Evolutionary conservation across 495 filamentous ascomycete species (phyloP).

Genomic region (Trichoderma parareesei): DNA sequence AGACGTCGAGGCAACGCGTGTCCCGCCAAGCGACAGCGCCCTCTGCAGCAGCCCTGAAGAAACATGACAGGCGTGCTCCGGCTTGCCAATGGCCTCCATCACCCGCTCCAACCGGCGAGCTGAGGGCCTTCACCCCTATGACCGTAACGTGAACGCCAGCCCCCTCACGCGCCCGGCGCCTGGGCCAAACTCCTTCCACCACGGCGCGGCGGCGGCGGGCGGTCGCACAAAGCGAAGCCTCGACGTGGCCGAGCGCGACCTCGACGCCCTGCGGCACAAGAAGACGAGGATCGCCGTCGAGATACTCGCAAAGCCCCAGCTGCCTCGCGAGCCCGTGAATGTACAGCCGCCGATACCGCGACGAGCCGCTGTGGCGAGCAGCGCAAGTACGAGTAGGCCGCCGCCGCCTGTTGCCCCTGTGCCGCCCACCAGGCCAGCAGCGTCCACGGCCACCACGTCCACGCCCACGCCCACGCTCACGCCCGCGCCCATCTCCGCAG

Average conservation of each 20-base stretch:
- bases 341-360: slow-evolving; percentile 23
- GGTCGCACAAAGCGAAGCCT: slow-evolving; percentile 22
- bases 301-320: slow-evolving; percentile 26
- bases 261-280: slow-evolving; percentile 20
- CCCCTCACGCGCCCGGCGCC: slow-evolving; percentile 15
- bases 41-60: slow-evolving; percentile 1
- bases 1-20: slow-evolving; percentile 4
- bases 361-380: slow-evolving; percentile 23
- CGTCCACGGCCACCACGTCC: slow-evolving; percentile 13
- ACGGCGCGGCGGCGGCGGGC: slow-evolving; percentile 12
- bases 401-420: slow-evolving; percentile 8
- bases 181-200: slow-evolving; percentile 13
- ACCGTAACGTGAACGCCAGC: slow-evolving; percentile 6
- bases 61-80: slow-evolving; percentile 1
- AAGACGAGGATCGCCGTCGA: slow-evolving; percentile 33
- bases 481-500: too few relatives aligned
- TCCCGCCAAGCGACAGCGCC: slow-evolving; percentile 4
- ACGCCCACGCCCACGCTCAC: too few relatives aligned
- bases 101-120: slow-evolving; percentile 29
- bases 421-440: slow-evolving; percentile 10
- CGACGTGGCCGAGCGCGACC: slow-evolving; percentile 22
- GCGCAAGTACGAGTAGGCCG: not conserved
- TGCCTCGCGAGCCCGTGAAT: slow-evolving; percentile 20
- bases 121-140: slow-evolving; percentile 20
- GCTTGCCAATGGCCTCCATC: slow-evolving; percentile 25